These are phyloP conservation scores for Raffaelea arxii DNA, from an alignment of 2,329 filamentous ascomycete species.

Conservation along the genomic window DNA sequence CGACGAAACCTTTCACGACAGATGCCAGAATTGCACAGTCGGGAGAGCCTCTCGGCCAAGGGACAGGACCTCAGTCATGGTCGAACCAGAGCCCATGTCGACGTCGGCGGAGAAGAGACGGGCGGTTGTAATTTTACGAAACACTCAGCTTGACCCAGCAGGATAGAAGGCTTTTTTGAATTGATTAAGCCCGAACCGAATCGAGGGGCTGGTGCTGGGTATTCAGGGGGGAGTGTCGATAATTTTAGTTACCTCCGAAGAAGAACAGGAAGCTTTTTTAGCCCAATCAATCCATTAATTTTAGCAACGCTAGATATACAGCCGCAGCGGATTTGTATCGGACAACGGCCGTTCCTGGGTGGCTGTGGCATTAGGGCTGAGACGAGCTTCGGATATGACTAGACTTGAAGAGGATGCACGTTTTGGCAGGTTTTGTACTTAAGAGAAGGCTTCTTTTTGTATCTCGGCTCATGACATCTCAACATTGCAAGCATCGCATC, in stretches of 20 bases:
- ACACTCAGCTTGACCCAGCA: neutral
- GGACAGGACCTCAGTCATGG: neutral
- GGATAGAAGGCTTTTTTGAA: neutral
- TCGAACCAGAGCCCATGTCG: neutral
- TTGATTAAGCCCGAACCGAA: neutral
- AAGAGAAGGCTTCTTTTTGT: neutral
- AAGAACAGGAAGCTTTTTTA: neutral
- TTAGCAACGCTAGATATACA: neutral
- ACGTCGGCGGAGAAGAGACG: neutral
- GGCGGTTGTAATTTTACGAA: neutral
- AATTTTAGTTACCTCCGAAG: neutral
- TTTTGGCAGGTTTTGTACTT: neutral
- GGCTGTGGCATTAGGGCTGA: neutral
- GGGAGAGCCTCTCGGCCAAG: neutral
- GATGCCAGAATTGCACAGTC: slow-evolving; percentile 11
- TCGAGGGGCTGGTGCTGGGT: neutral
- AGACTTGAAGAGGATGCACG: neutral
- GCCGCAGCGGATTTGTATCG: neutral
- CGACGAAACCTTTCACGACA: slow-evolving; percentile 35
- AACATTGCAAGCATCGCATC: neutral
- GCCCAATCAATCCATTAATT: neutral
- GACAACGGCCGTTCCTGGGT: neutral
- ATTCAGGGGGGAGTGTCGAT: neutral
- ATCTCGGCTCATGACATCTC: neutral
- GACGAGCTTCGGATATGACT: neutral